Percentiles rank a stretch among this genome's conserved stretches.
Conservation (phyloP, 495 filamentous ascomycete species). For the Penicillium turbatum region DNA sequence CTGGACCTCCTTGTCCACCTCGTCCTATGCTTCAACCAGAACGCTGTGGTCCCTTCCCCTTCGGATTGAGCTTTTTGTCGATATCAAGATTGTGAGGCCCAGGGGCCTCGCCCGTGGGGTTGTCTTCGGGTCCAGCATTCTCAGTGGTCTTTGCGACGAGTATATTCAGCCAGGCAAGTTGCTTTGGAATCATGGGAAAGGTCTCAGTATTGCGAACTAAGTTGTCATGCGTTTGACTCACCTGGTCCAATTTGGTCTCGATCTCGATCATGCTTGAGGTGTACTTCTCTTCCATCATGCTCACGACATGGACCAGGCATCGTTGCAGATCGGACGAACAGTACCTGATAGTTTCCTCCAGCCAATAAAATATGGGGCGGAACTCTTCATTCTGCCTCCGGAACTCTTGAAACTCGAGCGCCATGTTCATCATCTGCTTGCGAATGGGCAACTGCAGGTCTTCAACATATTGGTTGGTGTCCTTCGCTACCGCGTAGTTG, state of each 20-base stretch:
- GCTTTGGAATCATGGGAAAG: neutral
- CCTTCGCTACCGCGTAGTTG: no score
- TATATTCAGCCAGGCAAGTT: neutral
- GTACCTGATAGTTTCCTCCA: neutral
- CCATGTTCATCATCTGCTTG: neutral
- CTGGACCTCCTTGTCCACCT: neutral
- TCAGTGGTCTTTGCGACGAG: neutral
- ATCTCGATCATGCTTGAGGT: neutral
- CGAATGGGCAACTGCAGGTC: neutral
- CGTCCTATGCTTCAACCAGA: no score
- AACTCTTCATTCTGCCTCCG: neutral
- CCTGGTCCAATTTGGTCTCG: neutral
- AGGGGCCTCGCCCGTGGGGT: no score
- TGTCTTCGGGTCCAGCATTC: no score
- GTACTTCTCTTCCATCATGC: neutral
- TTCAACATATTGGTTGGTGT: neutral
- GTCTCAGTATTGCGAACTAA: neutral
- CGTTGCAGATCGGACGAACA: neutral
- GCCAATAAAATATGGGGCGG: neutral
- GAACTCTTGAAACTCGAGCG: neutral
- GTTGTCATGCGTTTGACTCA: neutral
- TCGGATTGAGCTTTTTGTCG: no score
- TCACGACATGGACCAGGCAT: neutral
- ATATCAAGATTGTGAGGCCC: no score
- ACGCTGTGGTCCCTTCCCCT: no score